Evolutionary conservation across 108 stramenopile genomes (phyloP).

Genomic region (Pseudonitzschia multiseries): DNA sequence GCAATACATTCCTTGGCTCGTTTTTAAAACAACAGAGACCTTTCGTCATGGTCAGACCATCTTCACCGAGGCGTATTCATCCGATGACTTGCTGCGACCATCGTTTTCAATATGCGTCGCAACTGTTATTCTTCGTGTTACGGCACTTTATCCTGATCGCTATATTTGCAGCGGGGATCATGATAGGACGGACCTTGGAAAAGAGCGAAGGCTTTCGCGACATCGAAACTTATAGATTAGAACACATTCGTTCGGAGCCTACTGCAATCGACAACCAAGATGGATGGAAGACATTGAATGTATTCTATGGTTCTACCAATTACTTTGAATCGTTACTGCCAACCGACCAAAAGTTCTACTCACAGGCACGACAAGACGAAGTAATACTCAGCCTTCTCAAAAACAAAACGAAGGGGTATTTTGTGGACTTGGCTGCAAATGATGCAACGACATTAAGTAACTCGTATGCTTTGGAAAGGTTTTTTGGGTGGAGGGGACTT

Average conservation of each 20-base stretch:
- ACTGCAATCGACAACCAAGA: not conserved
- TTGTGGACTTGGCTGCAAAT: conserved; percentile 67
- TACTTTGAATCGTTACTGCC: conserved; percentile 11
- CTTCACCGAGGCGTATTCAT: too few species aligned
- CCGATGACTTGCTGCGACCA: too few species aligned
- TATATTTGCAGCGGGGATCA: not conserved
- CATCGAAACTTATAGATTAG: not conserved
- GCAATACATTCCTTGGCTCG: too few species aligned
- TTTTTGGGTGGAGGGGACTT: conserved; percentile 47
- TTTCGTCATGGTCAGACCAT: too few species aligned
- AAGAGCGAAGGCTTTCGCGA: not conserved
- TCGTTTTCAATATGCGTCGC: not conserved
- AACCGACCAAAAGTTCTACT: conserved; percentile 22
- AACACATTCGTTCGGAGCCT: too few species aligned
- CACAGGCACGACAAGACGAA: conserved; percentile 56
- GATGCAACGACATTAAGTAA: conserved; percentile 49
- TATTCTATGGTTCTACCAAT: conserved; percentile 18
- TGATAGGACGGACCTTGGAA: not conserved
- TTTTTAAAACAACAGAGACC: not conserved
- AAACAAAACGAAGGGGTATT: conserved; percentile 45
- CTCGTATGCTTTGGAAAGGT: conserved; percentile 45
- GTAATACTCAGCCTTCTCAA: conserved; percentile 31
- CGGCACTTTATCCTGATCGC: not conserved
- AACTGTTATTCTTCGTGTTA: not conserved
- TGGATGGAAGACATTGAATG: conserved; percentile 11